phyloP scores from a whole-genome alignment of 2,329 filamentous ascomycete genomes.

The Apiospora aurea region DNA sequence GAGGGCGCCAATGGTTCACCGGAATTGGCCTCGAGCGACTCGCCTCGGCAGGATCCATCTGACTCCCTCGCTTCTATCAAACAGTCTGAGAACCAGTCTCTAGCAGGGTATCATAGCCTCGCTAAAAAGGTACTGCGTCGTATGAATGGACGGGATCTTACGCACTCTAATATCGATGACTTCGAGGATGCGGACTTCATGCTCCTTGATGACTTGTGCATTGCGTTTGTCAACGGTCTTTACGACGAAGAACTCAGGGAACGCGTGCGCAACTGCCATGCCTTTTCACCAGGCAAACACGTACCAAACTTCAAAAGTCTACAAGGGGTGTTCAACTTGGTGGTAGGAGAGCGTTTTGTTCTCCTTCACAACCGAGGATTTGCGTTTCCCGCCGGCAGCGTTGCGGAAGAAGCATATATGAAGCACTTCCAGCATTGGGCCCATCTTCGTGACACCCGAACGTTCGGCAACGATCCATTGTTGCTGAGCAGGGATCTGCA shows the following conservation, averaged over 20 bases:
- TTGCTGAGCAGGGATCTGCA: slow-evolving; percentile 62
- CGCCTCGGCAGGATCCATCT: slow-evolving; percentile 24
- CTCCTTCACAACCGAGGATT: slow-evolving; percentile 14
- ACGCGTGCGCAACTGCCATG: slow-evolving; percentile 55
- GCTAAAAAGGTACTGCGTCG: slow-evolving; percentile 59
- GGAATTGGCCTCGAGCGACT: slow-evolving; percentile 35
- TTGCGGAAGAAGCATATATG: slow-evolving; percentile 4
- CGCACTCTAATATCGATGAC: slow-evolving; percentile 51
- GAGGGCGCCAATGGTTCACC: neutral
- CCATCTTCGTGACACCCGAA: slow-evolving; percentile 46
- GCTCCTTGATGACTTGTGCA: slow-evolving; percentile 59
- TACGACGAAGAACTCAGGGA: slow-evolving; percentile 52
- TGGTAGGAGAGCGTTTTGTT: slow-evolving; percentile 63
- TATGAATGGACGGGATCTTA: slow-evolving; percentile 58
- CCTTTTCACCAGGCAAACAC: slow-evolving; percentile 49
- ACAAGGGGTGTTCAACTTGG: slow-evolving; percentile 58
- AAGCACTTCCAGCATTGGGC: slow-evolving; percentile 48
- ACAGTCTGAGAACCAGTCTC: slow-evolving; percentile 50
- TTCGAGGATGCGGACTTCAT: slow-evolving; percentile 54
- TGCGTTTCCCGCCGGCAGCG: neutral
- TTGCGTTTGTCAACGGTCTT: slow-evolving; percentile 63
- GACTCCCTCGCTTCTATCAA: slow-evolving; percentile 42
- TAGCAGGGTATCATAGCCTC: slow-evolving; percentile 54
- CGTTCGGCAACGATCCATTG: slow-evolving; percentile 55
- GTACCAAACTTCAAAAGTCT: slow-evolving; percentile 54